Evolutionary conservation across 768 basidiomycete species (phyloP).

Genomic region (Psilocybe sp.): DNA sequence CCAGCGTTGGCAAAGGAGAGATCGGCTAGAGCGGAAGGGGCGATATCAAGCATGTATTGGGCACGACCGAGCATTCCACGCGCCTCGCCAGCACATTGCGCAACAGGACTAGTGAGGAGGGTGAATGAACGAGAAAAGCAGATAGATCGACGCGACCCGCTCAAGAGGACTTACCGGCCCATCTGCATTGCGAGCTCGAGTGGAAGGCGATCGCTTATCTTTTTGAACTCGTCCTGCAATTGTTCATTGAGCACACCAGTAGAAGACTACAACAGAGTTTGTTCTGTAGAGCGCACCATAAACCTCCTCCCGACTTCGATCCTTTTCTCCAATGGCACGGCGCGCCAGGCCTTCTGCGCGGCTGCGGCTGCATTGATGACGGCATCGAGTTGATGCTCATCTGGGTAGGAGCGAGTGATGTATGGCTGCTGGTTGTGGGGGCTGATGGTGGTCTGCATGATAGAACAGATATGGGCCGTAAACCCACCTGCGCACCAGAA

Average conservation of each 20-base stretch:
- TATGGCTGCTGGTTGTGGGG: constrained; percentile 77
- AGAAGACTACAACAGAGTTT: background rate
- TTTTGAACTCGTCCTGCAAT: constrained; percentile 46
- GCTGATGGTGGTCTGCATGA: constrained; percentile 74
- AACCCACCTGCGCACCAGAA: no score
- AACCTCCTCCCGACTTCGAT: constrained; percentile 59
- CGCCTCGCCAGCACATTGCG: constrained; percentile 77
- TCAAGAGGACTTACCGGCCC: constrained; percentile 79
- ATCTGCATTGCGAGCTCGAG: constrained; percentile 85
- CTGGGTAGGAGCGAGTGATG: constrained; percentile 66
- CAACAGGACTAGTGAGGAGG: constrained; percentile 59
- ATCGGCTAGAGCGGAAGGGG: constrained; percentile 69
- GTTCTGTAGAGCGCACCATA: constrained; percentile 20
- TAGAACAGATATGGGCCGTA: no score
- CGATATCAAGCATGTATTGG: constrained; percentile 82
- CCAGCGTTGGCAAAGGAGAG: constrained; percentile 73
- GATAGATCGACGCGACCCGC: no score
- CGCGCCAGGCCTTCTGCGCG: constrained; percentile 77
- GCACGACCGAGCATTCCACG: constrained; percentile 80
- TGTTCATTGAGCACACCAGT: background rate
- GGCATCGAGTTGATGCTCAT: constrained; percentile 55
- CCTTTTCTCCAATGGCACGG: constrained; percentile 69
- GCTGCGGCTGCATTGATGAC: constrained; percentile 51
- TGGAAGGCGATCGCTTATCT: constrained; percentile 56
- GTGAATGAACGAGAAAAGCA: background rate